Conservation (phyloP, 2,329 filamentous ascomycete species). For the Ceratocystis colombiana region DNA sequence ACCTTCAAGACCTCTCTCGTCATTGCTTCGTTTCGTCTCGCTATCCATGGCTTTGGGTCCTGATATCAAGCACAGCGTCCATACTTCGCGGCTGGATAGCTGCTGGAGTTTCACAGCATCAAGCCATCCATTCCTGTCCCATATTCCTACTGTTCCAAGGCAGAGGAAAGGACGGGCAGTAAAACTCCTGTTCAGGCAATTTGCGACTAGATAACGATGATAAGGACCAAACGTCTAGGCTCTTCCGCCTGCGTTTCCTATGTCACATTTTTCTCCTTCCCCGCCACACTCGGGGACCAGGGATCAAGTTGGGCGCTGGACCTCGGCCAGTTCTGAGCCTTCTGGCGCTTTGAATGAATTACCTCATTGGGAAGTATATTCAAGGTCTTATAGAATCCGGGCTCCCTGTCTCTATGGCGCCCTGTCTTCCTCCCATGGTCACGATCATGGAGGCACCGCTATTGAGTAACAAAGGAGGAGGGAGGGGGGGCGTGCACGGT, state of each 20-base stretch:
- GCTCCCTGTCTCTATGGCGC: neutral
- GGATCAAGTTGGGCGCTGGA: neutral
- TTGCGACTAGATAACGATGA: slow-evolving; percentile 3
- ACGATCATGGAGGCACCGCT: neutral
- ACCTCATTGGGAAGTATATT: neutral
- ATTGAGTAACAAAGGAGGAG: neutral
- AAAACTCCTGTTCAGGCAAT: neutral
- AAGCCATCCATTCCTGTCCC: neutral
- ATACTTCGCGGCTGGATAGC: neutral
- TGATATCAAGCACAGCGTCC: too few relatives aligned
- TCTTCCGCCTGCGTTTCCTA: neutral
- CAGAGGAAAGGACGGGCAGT: neutral
- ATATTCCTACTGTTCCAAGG: neutral
- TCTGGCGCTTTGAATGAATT: neutral
- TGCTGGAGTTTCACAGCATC: neutral
- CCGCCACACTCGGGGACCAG: neutral
- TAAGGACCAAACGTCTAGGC: neutral
- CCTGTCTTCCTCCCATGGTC: too few relatives aligned
- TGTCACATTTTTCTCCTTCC: slow-evolving; percentile 1
- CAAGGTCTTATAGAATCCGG: neutral
- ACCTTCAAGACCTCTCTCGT: too few relatives aligned
- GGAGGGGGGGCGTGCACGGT: neutral
- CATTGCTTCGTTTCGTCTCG: too few relatives aligned
- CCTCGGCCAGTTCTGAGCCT: neutral
- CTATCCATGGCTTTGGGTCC: too few relatives aligned